Conservation (phyloP, 148 eudicot genomes). For the Amaranthus cruentus region DNA sequence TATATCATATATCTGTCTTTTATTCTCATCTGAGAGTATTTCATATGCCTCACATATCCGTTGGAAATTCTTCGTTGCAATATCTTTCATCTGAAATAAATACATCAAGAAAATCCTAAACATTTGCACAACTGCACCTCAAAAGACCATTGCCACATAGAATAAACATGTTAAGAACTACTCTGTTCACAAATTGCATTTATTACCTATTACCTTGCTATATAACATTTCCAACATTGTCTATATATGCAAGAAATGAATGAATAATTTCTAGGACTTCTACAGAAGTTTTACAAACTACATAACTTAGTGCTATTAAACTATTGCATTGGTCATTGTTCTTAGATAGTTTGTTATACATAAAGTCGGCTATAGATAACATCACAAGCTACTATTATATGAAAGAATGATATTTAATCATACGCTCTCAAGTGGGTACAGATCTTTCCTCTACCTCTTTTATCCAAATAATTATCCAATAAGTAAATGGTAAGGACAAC, state of each 20-base stretch:
- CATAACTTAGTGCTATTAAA: not conserved
- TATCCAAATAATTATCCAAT: no score
- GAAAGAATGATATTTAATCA: no score
- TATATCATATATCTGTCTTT: constrained; percentile 90
- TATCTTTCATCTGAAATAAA: constrained; percentile 78
- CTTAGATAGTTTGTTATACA: no score
- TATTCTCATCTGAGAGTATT: constrained; percentile 78
- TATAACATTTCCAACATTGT: not conserved
- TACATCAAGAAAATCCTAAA: constrained; percentile 3
- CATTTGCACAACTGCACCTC: constrained; percentile 3
- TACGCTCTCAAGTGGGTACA: no score
- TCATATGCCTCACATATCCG: constrained; percentile 98
- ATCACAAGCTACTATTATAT: no score
- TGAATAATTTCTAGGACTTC: not conserved
- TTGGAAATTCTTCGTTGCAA: constrained; percentile 93
- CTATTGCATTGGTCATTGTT: not conserved
- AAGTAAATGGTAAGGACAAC: no score
- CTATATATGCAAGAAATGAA: not conserved
- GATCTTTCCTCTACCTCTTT: no score
- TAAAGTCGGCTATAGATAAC: no score
- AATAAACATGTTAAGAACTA: not conserved
- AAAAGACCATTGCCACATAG: not conserved
- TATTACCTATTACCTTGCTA: not conserved
- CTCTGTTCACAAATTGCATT: not conserved
- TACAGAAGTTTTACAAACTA: not conserved